Evolutionary conservation across 1,284 basidiomycete genomes (phyloP).

Genomic region (Sanghuangporus weigelae): DNA sequence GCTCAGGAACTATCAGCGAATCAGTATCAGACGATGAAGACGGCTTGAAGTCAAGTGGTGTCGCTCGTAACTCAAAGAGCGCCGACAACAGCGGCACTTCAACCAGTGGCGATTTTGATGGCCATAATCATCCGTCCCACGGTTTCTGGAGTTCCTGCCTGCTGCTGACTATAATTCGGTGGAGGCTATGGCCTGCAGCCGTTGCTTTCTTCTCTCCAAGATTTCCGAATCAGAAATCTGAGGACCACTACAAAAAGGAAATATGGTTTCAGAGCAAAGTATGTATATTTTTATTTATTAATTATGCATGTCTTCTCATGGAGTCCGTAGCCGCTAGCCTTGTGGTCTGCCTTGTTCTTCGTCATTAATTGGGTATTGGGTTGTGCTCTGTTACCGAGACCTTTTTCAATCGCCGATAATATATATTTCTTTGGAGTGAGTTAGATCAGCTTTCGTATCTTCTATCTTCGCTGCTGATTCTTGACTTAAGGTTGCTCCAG

Average conservation of each 20-base stretch:
- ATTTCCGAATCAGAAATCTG: constrained; percentile 55
- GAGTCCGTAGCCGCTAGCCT: constrained; percentile 41
- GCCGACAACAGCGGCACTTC: constrained; percentile 21
- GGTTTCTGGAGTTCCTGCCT: constrained; percentile 28
- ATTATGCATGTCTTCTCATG: background rate
- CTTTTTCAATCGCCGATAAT: constrained; percentile 46
- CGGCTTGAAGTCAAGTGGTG: constrained; percentile 35
- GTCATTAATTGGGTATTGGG: constrained; percentile 68
- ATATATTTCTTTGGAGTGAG: constrained; percentile 54
- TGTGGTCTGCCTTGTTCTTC: constrained; percentile 63
- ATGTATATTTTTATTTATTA: background rate
- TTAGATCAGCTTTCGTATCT: constrained; percentile 24
- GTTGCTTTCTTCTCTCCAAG: constrained; percentile 48
- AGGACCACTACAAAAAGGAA: constrained; percentile 51
- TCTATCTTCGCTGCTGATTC: constrained; percentile 22
- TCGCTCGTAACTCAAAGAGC: constrained; percentile 28
- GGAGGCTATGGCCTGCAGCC: constrained; percentile 36
- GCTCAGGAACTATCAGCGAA: constrained; percentile 44
- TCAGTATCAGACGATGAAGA: constrained; percentile 43
- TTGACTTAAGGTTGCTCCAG: constrained; percentile 33
- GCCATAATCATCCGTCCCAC: constrained; percentile 24
- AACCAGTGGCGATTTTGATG: constrained; percentile 32
- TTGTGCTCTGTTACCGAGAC: constrained; percentile 43
- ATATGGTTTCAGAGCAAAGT: constrained; percentile 49
- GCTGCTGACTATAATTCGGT: constrained; percentile 32